Percentiles rank a stretch among this genome's conserved stretches.
These are phyloP conservation scores for Hanseniaspora mollemarum DNA, from an alignment of 805 yeast genomes.

Conservation along the genomic window DNA sequence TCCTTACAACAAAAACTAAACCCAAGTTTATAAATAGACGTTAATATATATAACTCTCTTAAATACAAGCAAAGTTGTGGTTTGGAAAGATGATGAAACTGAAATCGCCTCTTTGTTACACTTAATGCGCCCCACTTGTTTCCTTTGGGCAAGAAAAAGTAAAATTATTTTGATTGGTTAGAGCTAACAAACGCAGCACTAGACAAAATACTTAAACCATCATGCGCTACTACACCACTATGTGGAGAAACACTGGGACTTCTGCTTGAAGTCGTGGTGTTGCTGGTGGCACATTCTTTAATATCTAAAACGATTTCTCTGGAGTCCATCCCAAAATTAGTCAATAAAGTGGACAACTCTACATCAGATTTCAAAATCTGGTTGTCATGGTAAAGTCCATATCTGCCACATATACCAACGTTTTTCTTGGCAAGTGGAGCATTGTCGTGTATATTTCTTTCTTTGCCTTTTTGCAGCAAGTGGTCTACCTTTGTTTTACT, in stretches of 20 bases:
- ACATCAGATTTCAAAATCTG: conserved; percentile 10
- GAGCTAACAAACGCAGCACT: conserved; percentile 20
- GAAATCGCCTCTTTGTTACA: too few relatives aligned
- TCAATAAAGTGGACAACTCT: conserved; percentile 6
- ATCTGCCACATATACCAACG: neutral
- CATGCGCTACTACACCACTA: neutral
- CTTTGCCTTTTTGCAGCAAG: conserved; percentile 9
- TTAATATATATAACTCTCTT: too few relatives aligned
- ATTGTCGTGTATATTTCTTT: conserved; percentile 6
- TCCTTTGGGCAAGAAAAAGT: too few relatives aligned
- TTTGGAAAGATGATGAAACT: too few relatives aligned
- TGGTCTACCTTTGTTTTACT: neutral
- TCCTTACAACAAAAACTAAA: conserved; percentile 4
- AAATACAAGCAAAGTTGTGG: too few relatives aligned
- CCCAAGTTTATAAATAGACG: neutral
- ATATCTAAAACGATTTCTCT: conserved; percentile 9
- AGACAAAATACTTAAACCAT: conserved; percentile 6
- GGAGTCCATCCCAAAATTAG: conserved; percentile 1
- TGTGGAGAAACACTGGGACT: neutral
- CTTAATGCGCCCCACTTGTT: too few relatives aligned
- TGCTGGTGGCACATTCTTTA: conserved; percentile 1
- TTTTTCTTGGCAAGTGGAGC: neutral
- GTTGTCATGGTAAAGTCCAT: conserved; percentile 11
- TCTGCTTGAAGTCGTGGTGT: neutral
- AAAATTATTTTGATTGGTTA: conserved; percentile 19